Evolutionary conservation across 2,329 filamentous ascomycete species (phyloP).

Genomic region (Juglanconis sp.): DNA sequence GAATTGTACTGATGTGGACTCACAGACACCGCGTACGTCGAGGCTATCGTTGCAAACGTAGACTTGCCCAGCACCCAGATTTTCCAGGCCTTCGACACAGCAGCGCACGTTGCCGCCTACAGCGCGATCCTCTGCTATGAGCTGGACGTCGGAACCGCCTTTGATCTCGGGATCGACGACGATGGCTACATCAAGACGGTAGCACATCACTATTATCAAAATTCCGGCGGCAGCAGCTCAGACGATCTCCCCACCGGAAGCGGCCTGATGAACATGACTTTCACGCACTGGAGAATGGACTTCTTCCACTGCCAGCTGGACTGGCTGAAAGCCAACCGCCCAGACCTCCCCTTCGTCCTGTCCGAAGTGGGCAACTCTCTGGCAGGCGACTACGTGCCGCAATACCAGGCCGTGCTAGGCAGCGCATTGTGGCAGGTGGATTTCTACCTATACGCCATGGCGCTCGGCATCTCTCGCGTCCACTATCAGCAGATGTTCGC

Average conservation of each 20-base stretch:
- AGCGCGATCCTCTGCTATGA: constrained; percentile 21
- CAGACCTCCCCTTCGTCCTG: constrained; percentile 30
- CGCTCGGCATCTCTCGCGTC: constrained; percentile 29
- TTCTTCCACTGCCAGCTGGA: constrained; percentile 26
- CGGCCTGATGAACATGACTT: constrained; percentile 20
- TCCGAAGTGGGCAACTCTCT: constrained; percentile 34
- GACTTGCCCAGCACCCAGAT: constrained; percentile 24
- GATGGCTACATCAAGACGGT: constrained; percentile 29
- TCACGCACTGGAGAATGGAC: constrained; percentile 18
- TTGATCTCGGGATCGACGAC: constrained; percentile 30
- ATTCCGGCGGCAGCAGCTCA: constrained; percentile 23
- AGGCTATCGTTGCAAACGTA: constrained; percentile 26
- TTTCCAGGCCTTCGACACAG: constrained; percentile 33
- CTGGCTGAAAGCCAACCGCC: constrained; percentile 27
- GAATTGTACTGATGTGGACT: neutral
- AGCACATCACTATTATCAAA: constrained; percentile 34
- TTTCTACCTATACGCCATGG: constrained; percentile 32
- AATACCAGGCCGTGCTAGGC: constrained; percentile 32
- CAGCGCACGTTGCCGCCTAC: constrained; percentile 24
- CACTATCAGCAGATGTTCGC: constrained; percentile 32
- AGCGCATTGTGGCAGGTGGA: constrained; percentile 34
- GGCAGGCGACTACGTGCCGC: constrained; percentile 25
- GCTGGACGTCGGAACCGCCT: constrained; percentile 28
- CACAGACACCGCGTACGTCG: constrained; percentile 26
- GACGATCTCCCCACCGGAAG: constrained; percentile 9